Conservation (phyloP, 306 rosid genomes). For the Prunus mira region DNA sequence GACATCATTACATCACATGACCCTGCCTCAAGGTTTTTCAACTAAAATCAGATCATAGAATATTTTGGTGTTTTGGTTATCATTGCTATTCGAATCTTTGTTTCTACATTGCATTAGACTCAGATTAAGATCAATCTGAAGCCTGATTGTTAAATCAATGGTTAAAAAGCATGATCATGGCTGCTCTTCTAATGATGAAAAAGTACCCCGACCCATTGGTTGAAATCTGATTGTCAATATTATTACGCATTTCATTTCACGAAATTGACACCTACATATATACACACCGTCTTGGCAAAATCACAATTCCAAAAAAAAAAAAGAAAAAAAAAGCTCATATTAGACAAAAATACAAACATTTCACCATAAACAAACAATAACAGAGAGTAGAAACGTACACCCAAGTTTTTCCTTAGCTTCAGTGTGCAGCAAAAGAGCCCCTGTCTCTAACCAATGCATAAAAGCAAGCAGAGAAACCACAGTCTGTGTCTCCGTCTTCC, state of each 20-base stretch:
- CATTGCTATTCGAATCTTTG: background rate
- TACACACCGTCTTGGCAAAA: background rate
- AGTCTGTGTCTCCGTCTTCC: constrained; percentile 88
- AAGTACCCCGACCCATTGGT: background rate
- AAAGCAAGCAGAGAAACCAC: constrained; percentile 83
- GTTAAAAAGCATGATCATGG: background rate
- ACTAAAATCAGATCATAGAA: background rate
- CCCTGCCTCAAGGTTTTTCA: background rate
- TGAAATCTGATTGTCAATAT: background rate
- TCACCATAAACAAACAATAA: background rate
- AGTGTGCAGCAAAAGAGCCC: constrained; percentile 66
- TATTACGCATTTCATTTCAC: background rate
- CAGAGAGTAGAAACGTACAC: constrained; percentile 43
- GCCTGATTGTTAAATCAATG: background rate
- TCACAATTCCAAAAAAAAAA: background rate
- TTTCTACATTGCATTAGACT: background rate
- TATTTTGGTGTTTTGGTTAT: background rate
- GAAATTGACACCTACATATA: background rate
- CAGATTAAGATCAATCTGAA: background rate
- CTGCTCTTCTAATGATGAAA: background rate
- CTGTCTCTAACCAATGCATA: constrained; percentile 92
- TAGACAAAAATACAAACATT: background rate
- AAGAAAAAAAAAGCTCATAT: too few species aligned
- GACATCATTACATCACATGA: background rate
- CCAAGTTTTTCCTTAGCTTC: constrained; percentile 82